A percentile compares a stretch with the other conserved stretches of the same genome.
phyloP scores from a whole-genome alignment of 805 yeast species.

The Sugiyamaella valdiviana region DNA sequence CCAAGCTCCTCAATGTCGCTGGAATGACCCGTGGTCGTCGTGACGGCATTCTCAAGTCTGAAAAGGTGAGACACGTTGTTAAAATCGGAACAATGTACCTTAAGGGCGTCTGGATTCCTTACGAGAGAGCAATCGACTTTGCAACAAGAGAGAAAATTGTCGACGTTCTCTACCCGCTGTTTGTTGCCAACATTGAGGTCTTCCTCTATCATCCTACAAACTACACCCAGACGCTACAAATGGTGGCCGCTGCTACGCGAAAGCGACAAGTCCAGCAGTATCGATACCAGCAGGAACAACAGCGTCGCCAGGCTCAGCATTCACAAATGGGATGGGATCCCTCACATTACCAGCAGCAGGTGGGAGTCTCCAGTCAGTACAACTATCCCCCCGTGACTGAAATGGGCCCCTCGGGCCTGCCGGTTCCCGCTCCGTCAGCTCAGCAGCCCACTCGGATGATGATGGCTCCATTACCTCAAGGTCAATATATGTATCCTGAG shows the following conservation, averaged over 20 bases:
- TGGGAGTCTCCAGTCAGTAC: conserved; percentile 1
- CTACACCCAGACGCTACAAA: conserved; percentile 30
- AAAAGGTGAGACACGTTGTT: conserved; percentile 71
- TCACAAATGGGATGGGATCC: neutral
- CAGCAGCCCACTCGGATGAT: conserved; percentile 1
- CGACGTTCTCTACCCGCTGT: conserved; percentile 61
- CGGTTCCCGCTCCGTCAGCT: neutral
- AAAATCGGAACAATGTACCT: conserved; percentile 83
- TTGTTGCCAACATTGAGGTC: conserved; percentile 53
- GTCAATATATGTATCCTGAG: conserved; percentile 4
- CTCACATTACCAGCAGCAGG: conserved; percentile 7
- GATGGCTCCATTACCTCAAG: neutral
- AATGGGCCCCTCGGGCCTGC: neutral
- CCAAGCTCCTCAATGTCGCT: conserved; percentile 75
- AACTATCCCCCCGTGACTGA: neutral
- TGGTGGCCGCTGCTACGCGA: conserved; percentile 30
- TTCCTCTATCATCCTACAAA: conserved; percentile 32
- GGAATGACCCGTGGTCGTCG: conserved; percentile 84
- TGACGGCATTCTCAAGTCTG: conserved; percentile 80
- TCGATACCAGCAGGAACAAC: conserved; percentile 15
- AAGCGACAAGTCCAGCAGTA: conserved; percentile 21
- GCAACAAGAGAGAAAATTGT: conserved; percentile 73
- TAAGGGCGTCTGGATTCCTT: conserved; percentile 89
- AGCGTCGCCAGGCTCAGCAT: conserved; percentile 4
- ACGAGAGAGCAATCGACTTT: conserved; percentile 73